phyloP scores from a whole-genome alignment of 495 filamentous ascomycete genomes.

The Penicillium alfredii region DNA sequence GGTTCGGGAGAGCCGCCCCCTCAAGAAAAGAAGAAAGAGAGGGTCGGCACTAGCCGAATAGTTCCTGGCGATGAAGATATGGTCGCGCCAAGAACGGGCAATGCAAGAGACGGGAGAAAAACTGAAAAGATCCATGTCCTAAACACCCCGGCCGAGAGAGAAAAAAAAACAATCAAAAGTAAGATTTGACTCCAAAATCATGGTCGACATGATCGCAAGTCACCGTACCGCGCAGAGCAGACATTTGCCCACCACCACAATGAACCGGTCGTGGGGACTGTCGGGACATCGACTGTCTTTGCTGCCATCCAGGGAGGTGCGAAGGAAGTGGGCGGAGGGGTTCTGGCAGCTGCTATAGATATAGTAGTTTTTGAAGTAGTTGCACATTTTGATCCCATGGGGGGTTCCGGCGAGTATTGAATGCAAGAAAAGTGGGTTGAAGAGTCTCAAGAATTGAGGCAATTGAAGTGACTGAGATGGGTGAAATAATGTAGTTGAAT shows the following conservation, averaged over 20 bases:
- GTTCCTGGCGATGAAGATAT: slow-evolving; percentile 11
- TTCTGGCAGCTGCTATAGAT: slow-evolving; percentile 67
- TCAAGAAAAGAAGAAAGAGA: slow-evolving; percentile 11
- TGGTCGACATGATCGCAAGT: too few species aligned
- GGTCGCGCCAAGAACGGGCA: slow-evolving; percentile 10
- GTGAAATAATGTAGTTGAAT: not conserved
- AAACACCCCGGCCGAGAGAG: slow-evolving; percentile 2
- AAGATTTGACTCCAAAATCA: too few species aligned
- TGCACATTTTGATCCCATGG: slow-evolving; percentile 56
- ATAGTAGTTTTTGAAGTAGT: slow-evolving; percentile 71
- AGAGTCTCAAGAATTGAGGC: not conserved
- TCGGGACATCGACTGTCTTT: slow-evolving; percentile 54
- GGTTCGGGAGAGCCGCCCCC: slow-evolving; percentile 10
- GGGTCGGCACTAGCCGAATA: slow-evolving; percentile 17
- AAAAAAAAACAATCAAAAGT: slow-evolving; percentile 3
- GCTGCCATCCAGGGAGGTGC: slow-evolving; percentile 58
- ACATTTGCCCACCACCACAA: slow-evolving; percentile 62
- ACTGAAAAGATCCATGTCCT: slow-evolving; percentile 3
- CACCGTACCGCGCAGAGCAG: too few species aligned
- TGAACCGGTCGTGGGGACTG: slow-evolving; percentile 70
- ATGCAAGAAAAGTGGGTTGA: not conserved
- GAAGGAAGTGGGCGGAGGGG: slow-evolving; percentile 61
- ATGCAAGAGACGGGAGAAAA: slow-evolving; percentile 5
- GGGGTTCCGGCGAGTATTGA: not conserved
- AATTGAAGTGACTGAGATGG: not conserved